phyloP scores from a whole-genome alignment of 805 yeast species.

The Grigorovia transvaalensis region DNA sequence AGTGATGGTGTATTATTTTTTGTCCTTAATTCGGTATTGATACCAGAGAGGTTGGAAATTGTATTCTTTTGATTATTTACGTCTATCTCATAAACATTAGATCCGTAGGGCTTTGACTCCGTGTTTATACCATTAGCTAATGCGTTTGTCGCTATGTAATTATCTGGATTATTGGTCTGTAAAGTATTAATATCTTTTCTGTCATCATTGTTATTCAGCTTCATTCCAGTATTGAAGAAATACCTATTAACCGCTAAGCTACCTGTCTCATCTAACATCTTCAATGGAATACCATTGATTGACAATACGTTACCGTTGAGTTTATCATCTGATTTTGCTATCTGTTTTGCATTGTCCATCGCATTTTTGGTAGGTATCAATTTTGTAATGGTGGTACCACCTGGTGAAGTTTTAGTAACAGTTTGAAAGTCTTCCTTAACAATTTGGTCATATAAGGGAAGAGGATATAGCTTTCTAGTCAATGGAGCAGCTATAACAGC shows the following conservation, averaged over 20 bases:
- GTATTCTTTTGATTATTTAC: not conserved
- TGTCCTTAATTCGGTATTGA: not conserved
- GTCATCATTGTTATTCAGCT: not conserved
- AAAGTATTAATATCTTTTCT: too few species aligned
- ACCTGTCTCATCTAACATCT: constrained; percentile 75
- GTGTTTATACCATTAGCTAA: not conserved
- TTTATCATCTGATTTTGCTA: constrained; percentile 17
- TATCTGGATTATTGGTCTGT: not conserved
- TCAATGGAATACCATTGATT: constrained; percentile 58
- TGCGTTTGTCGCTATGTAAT: not conserved
- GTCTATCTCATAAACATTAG: not conserved
- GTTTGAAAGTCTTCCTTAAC: constrained; percentile 82
- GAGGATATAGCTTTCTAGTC: constrained; percentile 44
- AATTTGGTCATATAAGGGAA: constrained; percentile 86
- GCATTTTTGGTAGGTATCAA: constrained; percentile 81
- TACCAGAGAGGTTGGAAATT: not conserved
- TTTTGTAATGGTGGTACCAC: constrained; percentile 85
- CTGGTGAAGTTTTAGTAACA: constrained; percentile 76
- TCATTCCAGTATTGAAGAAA: not conserved
- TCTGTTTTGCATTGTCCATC: constrained; percentile 31
- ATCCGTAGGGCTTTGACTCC: not conserved
- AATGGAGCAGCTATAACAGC: constrained; percentile 8
- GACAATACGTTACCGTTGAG: constrained; percentile 33
- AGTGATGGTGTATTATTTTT: not conserved
- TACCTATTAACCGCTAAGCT: constrained; percentile 33